A percentile compares a stretch with the other conserved stretches of the same genome.
phyloP scores from a whole-genome alignment of 805 yeast genomes.

The Torulaspora franciscae region DNA sequence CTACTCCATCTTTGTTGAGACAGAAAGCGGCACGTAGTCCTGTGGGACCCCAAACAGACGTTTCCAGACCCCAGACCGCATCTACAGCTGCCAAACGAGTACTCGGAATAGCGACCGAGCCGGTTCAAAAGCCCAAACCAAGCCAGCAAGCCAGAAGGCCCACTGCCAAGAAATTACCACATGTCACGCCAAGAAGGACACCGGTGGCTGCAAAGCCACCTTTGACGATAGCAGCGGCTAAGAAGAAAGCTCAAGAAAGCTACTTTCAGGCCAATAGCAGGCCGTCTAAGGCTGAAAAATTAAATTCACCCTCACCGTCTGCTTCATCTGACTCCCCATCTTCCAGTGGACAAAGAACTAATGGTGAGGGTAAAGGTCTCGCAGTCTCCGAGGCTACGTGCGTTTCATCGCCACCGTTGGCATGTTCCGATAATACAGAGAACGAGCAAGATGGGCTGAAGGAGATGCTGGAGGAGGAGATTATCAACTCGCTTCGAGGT shows the following conservation, averaged over 20 bases:
- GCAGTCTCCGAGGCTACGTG: not conserved
- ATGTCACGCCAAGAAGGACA: not conserved
- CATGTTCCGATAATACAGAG: constrained; percentile 1
- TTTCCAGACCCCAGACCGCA: constrained; percentile 9
- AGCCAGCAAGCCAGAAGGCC: not conserved
- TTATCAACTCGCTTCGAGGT: constrained; percentile 45
- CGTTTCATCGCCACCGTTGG: constrained; percentile 1
- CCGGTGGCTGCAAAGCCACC: constrained; percentile 3
- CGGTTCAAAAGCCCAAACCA: not conserved
- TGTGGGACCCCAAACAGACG: not conserved
- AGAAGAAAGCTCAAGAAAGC: constrained; percentile 3
- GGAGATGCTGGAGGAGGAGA: constrained; percentile 24
- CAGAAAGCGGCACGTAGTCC: constrained; percentile 4
- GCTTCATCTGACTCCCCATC: constrained; percentile 8
- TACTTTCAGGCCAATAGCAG: not conserved
- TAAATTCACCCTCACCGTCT: constrained; percentile 5
- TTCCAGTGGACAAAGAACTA: constrained; percentile 2
- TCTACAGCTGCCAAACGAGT: constrained; percentile 11
- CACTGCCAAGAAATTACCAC: constrained; percentile 2
- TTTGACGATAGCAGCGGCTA: constrained; percentile 1
- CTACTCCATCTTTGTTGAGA: constrained; percentile 19
- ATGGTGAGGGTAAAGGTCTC: not conserved
- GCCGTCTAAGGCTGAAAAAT: not conserved
- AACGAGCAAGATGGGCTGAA: constrained; percentile 11
- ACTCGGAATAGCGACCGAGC: constrained; percentile 4